phyloP scores from a whole-genome alignment of 2,329 filamentous ascomycete species.

The Chaetothyriales sp. region DNA sequence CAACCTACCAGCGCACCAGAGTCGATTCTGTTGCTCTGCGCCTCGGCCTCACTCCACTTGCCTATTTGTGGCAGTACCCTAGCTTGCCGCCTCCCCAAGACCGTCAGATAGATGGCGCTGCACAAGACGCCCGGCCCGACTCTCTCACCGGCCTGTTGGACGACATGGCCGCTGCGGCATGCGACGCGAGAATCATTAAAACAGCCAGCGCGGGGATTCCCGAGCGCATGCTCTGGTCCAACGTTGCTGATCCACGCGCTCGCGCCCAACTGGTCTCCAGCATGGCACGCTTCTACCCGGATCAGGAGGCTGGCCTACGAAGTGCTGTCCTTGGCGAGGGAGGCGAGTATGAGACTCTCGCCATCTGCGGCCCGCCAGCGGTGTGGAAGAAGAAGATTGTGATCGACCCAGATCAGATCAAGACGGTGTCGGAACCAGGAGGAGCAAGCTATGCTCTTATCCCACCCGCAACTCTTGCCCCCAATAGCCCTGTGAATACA shows the following conservation, averaged over 20 bases:
- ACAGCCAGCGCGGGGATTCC: constrained; percentile 83
- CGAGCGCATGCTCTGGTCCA: constrained; percentile 64
- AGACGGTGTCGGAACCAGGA: neutral
- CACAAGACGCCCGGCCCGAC: constrained; percentile 14
- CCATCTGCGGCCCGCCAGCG: constrained; percentile 59
- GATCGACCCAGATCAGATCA: neutral
- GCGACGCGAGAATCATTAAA: constrained; percentile 88
- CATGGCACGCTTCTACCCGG: constrained; percentile 43
- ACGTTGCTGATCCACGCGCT: constrained; percentile 49
- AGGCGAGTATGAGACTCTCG: constrained; percentile 90
- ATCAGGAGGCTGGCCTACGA: constrained; percentile 35
- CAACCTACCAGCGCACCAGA: constrained; percentile 90
- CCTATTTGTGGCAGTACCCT: constrained; percentile 88
- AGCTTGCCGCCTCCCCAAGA: constrained; percentile 42
- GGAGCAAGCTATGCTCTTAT: neutral
- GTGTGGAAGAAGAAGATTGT: constrained; percentile 62
- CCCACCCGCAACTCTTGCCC: neutral
- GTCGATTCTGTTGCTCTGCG: constrained; percentile 82
- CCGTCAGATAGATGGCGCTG: constrained; percentile 20
- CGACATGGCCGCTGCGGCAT: constrained; percentile 65
- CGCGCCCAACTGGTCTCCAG: constrained; percentile 36
- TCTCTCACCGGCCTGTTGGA: constrained; percentile 44
- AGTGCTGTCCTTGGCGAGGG: constrained; percentile 80
- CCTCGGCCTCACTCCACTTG: constrained; percentile 67
- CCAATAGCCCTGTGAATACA: neutral